Conservation (phyloP, 23 red algal genomes). For the Porphyridium purpureum region DNA sequence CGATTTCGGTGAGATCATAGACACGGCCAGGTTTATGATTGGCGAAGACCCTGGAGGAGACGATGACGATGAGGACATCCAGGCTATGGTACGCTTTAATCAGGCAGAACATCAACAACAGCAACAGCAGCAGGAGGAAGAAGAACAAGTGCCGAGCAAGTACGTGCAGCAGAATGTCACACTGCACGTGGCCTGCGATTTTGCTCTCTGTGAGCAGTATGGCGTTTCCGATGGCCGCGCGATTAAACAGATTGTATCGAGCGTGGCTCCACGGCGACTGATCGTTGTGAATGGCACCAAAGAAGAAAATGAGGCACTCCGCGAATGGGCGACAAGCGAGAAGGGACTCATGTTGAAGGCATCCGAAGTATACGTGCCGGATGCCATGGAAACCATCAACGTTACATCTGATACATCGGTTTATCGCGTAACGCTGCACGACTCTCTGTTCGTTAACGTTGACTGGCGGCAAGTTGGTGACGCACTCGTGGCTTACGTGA, state of each 20-base stretch:
- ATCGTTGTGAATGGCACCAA: slow-evolving; percentile 60
- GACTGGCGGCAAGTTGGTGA: slow-evolving; percentile 36
- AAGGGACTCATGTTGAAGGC: neutral
- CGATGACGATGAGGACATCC: neutral
- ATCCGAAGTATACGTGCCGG: slow-evolving; percentile 25
- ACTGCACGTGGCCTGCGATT: slow-evolving; percentile 29
- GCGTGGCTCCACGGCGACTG: slow-evolving; percentile 68
- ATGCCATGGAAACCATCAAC: slow-evolving; percentile 46
- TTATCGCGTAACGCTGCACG: slow-evolving; percentile 39
- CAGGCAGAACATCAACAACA: neutral
- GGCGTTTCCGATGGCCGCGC: slow-evolving; percentile 77
- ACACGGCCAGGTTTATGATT: slow-evolving; percentile 65
- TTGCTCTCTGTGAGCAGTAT: slow-evolving; percentile 23
- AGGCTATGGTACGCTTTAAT: neutral
- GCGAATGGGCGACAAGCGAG: slow-evolving; percentile 6
- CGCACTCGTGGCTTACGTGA: slow-evolving; percentile 53
- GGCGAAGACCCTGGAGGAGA: slow-evolving; percentile 73
- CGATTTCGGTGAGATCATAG: slow-evolving; percentile 82
- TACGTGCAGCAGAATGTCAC: slow-evolving; percentile 30
- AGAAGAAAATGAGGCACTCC: slow-evolving; percentile 35
- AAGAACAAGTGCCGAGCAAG: slow-evolving; percentile 48
- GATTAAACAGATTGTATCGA: slow-evolving; percentile 50
- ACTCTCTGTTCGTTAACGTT: slow-evolving; percentile 27
- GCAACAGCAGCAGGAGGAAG: neutral
- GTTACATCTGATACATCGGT: slow-evolving; percentile 66